Conservation (phyloP, 352 stramenopile genomes). For the Aphanomyces cochlioides region DNA sequence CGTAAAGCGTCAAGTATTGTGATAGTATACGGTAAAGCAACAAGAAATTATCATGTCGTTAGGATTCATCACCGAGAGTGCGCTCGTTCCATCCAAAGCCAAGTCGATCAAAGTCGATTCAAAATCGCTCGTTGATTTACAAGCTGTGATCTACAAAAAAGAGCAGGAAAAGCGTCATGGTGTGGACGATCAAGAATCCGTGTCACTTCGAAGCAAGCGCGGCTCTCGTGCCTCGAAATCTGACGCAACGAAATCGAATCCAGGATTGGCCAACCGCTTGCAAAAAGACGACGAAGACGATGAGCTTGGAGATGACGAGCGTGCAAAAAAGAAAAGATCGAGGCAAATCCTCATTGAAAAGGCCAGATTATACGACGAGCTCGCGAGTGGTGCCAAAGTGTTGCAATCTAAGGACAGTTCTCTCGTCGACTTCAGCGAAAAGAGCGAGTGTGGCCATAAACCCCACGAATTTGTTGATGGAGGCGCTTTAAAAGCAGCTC, state of each 20-base stretch:
- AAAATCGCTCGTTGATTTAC: conserved; percentile 81
- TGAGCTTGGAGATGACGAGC: conserved; percentile 58
- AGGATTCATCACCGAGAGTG: conserved; percentile 89
- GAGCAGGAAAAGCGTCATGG: conserved; percentile 63
- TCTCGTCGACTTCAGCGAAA: conserved; percentile 68
- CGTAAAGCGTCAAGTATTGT: no score
- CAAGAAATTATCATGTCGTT: conserved; percentile 69
- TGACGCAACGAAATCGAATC: conserved; percentile 40
- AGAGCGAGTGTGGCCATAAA: not conserved
- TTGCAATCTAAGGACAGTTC: not conserved
- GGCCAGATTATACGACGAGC: conserved; percentile 68
- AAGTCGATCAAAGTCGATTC: conserved; percentile 84
- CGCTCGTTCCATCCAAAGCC: conserved; percentile 86
- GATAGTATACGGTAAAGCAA: not conserved
- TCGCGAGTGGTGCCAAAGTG: conserved; percentile 40
- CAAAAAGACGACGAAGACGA: conserved; percentile 48
- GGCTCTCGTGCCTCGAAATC: not conserved
- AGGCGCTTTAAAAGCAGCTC: not conserved
- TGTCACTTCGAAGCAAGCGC: conserved; percentile 38
- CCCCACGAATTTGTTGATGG: conserved; percentile 29
- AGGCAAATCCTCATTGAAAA: conserved; percentile 62
- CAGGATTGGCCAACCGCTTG: conserved; percentile 53
- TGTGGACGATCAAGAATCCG: conserved; percentile 48
- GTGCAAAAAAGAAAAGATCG: conserved; percentile 54
- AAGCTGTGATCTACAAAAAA: conserved; percentile 78